phyloP scores from a whole-genome alignment of 495 filamentous ascomycete genomes.

The Penicillium maclennaniae region DNA sequence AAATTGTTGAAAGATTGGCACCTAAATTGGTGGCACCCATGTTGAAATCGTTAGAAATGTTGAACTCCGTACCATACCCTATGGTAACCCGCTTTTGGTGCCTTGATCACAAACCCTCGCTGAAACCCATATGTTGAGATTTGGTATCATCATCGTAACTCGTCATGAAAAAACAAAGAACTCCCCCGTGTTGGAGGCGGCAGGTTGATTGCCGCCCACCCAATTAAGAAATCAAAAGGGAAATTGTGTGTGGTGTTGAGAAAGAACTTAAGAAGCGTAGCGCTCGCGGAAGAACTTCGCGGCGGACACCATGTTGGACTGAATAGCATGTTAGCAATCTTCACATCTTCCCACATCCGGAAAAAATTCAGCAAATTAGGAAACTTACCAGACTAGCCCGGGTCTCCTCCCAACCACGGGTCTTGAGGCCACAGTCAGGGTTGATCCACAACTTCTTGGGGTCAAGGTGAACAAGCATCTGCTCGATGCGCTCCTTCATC shows the following conservation, averaged over 20 bases:
- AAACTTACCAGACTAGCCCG: conserved; percentile 65
- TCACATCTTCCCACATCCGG: too few relatives aligned
- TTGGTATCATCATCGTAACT: conserved; percentile 52
- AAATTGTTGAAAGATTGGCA: conserved; percentile 34
- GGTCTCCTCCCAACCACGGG: conserved; percentile 92
- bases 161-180: conserved; percentile 37
- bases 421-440: conserved; percentile 99
- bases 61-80: conserved; percentile 38
- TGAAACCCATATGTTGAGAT: conserved; percentile 49
- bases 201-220: conserved; percentile 43
- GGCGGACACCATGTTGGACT: conserved; percentile 82
- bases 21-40: conserved; percentile 46
- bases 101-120: conserved; percentile 39
- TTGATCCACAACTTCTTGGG: conserved; percentile 98
- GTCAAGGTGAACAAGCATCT: conserved; percentile 94
- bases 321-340: background rate
- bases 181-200: conserved; percentile 34
- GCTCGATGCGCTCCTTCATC: conserved; percentile 92
- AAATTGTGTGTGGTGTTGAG: conserved; percentile 7
- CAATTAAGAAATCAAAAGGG: conserved; percentile 27
- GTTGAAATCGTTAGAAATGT: conserved; percentile 59
- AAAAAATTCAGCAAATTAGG: too few relatives aligned
- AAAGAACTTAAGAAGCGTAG: conserved; percentile 55
- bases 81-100: conserved; percentile 40
- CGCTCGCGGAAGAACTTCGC: conserved; percentile 94